phyloP scores from a whole-genome alignment of 352 stramenopile genomes.

The Globisporangium okanoganense region DNA sequence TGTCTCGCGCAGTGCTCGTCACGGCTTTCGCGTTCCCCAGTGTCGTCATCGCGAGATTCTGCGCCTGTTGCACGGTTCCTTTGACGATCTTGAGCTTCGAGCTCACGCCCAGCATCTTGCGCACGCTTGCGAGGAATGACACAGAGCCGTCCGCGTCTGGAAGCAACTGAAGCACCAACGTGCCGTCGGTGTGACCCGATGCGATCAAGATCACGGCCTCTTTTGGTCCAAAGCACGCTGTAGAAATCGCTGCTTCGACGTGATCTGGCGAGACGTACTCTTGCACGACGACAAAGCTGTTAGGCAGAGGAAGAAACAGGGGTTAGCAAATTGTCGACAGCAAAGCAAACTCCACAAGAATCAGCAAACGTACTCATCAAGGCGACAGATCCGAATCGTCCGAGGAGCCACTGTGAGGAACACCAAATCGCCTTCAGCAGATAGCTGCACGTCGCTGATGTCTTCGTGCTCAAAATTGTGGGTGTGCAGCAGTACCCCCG shows the following conservation, averaged over 20 bases:
- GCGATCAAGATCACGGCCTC: constrained; percentile 76
- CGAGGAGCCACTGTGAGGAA: constrained; percentile 49
- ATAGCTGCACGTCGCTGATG: constrained; percentile 48
- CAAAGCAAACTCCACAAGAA: neutral
- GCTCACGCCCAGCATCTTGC: constrained; percentile 70
- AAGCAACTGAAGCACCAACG: constrained; percentile 72
- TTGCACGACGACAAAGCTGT: constrained; percentile 66
- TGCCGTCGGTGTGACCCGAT: constrained; percentile 66
- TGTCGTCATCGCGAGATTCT: constrained; percentile 79
- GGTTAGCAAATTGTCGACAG: neutral
- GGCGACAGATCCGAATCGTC: constrained; percentile 60
- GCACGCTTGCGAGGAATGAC: constrained; percentile 68
- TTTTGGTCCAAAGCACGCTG: constrained; percentile 59
- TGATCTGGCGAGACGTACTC: constrained; percentile 46
- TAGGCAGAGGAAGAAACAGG: constrained; percentile 12
- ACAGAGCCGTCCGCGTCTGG: constrained; percentile 77
- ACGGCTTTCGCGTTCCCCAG: constrained; percentile 80
- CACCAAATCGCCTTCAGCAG: constrained; percentile 66
- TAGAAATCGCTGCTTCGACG: constrained; percentile 43
- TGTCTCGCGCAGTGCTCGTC: constrained; percentile 78
- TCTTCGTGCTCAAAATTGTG: constrained; percentile 45
- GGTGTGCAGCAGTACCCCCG: constrained; percentile 47
- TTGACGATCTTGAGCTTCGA: constrained; percentile 87
- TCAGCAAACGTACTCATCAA: constrained; percentile 70
- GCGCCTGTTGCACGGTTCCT: constrained; percentile 84